Conservation (phyloP, 2,329 filamentous ascomycete genomes). For the Phialocephala sp. region DNA sequence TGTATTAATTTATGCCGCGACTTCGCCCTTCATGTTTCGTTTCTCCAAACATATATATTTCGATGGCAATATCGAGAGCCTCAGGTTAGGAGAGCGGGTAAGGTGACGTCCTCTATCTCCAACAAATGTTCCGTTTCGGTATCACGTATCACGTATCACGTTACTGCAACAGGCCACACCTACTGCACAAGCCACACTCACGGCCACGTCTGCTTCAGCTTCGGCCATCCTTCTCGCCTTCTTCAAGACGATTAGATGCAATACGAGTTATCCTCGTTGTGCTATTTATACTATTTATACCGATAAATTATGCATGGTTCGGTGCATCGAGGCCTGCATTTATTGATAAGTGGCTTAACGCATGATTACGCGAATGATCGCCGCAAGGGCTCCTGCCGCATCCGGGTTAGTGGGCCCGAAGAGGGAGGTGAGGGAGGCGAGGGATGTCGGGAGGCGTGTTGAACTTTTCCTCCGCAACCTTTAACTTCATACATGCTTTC, state of each 20-base stretch:
- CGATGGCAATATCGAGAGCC: not conserved
- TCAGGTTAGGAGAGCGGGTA: not conserved
- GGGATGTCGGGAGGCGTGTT: not conserved
- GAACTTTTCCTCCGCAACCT: constrained; percentile 2
- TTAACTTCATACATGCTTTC: not conserved
- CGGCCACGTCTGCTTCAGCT: constrained; percentile 8
- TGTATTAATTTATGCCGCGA: not conserved
- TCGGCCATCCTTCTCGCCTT: not conserved
- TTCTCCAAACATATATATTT: not conserved
- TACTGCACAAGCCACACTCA: not conserved
- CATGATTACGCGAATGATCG: constrained; percentile 6
- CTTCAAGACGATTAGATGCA: not conserved
- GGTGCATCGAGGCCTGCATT: not conserved
- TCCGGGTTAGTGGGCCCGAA: constrained; percentile 3
- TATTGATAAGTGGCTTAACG: not conserved
- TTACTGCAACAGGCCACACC: not conserved
- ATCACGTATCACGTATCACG: constrained; percentile 4
- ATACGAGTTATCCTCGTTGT: constrained; percentile 2
- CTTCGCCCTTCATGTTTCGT: not conserved
- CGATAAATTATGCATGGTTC: not conserved
- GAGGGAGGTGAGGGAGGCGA: not conserved
- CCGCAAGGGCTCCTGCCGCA: not conserved
- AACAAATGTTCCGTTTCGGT: not conserved
- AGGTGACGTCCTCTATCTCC: not conserved
- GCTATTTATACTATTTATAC: constrained; percentile 5